phyloP scores from a whole-genome alignment of 1,284 basidiomycete species.

The Moesziomyces aphidis region DNA sequence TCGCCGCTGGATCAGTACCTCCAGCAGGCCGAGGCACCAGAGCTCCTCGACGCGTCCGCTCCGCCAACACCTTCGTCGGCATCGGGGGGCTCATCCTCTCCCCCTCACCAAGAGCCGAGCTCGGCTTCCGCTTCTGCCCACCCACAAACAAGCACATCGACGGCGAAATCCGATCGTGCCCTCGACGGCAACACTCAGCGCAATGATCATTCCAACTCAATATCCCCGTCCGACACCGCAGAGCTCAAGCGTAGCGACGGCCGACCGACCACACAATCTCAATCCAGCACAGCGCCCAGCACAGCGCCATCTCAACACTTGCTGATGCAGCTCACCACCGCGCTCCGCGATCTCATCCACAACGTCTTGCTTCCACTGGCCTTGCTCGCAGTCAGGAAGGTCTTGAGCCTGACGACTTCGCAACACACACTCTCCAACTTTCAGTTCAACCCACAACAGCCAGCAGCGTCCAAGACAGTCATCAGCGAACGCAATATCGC shows the following conservation, averaged over 20 bases:
- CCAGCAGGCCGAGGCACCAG: conserved; percentile 14
- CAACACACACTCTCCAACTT: background rate
- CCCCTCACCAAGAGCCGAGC: background rate
- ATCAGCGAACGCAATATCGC: background rate
- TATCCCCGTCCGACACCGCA: no score
- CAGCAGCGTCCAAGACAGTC: background rate
- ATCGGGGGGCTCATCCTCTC: conserved; percentile 1
- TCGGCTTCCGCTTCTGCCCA: background rate
- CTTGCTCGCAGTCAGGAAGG: background rate
- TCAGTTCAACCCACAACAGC: background rate
- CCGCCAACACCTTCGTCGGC: conserved; percentile 3
- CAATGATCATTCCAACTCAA: no score
- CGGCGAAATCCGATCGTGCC: background rate
- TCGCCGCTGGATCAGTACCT: conserved; percentile 51
- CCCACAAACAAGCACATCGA: background rate
- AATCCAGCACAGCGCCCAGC: background rate
- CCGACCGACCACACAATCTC: background rate
- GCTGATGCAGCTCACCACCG: conserved; percentile 1
- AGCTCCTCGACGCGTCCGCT: background rate
- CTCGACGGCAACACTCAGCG: no score
- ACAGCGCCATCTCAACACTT: background rate
- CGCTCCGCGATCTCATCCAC: conserved; percentile 3
- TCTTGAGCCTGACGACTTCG: background rate
- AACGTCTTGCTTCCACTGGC: conserved; percentile 9
- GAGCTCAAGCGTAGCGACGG: no score